A percentile compares a stretch with the other conserved stretches of the same genome.
Evolutionary conservation across 345 rosid species (phyloP).

Genomic region (Acer yangbiense): DNA sequence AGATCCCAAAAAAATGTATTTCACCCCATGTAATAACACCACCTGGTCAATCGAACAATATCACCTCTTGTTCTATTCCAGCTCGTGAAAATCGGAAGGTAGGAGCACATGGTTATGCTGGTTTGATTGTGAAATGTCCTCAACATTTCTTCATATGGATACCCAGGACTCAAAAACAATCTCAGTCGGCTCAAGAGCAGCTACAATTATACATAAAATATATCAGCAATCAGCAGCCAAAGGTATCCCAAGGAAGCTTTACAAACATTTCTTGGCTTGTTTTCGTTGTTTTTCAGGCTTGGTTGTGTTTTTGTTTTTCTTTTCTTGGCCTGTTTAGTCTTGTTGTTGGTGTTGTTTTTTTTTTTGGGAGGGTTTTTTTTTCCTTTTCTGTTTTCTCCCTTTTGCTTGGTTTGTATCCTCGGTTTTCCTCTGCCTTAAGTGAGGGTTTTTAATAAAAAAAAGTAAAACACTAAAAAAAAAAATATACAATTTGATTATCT

Average conservation of each 20-base stretch:
- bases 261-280: too few species aligned
- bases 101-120: slow-evolving; percentile 81
- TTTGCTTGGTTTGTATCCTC: too few species aligned
- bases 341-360: too few species aligned
- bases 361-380: too few species aligned
- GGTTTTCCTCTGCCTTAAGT: too few species aligned
- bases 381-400: too few species aligned
- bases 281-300: too few species aligned
- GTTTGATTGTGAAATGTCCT: slow-evolving; percentile 91
- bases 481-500: too few species aligned
- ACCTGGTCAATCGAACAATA: slow-evolving; percentile 7
- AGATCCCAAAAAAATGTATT: slow-evolving; percentile 21
- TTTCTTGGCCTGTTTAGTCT: too few species aligned
- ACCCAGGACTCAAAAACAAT: slow-evolving; percentile 88
- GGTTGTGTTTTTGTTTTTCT: too few species aligned
- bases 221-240: slow-evolving; percentile 4
- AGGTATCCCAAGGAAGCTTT: slow-evolving; percentile 2
- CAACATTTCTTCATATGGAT: slow-evolving; percentile 89
- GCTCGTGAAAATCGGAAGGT: slow-evolving; percentile 63
- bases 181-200: slow-evolving; percentile 79
- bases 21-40: not conserved
- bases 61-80: slow-evolving; percentile 76
- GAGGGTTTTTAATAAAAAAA: too few species aligned
- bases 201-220: slow-evolving; percentile 36
- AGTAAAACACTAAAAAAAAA: too few species aligned